These are phyloP conservation scores for Mycena belliarum DNA, from an alignment of 768 basidiomycete species.

Conservation along the genomic window DNA sequence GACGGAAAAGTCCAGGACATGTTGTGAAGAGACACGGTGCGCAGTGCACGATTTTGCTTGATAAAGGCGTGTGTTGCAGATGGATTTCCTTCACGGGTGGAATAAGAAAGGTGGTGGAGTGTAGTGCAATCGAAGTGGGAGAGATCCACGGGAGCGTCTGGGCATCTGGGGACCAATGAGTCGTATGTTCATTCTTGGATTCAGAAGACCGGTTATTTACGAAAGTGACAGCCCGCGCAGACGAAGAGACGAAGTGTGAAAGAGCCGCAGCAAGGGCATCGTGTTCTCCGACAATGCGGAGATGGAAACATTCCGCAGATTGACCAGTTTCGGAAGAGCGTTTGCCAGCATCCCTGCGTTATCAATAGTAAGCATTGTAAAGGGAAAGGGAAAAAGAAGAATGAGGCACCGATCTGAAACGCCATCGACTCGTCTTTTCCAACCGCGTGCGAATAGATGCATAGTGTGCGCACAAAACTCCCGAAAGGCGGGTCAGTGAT, in stretches of 20 bases:
- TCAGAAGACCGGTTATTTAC: slow-evolving; percentile 32
- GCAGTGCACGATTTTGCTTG: slow-evolving; percentile 54
- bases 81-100: slow-evolving; percentile 43
- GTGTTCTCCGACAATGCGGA: slow-evolving; percentile 58
- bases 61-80: slow-evolving; percentile 48
- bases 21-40: slow-evolving; percentile 56
- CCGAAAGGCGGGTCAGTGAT: slow-evolving; percentile 64
- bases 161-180: slow-evolving; percentile 34
- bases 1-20: slow-evolving; percentile 59
- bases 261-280: slow-evolving; percentile 48
- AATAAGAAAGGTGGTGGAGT: slow-evolving; percentile 60
- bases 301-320: slow-evolving; percentile 61
- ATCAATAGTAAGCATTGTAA: too few species aligned
- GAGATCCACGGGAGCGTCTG: slow-evolving; percentile 46
- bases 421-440: slow-evolving; percentile 52
- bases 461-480: slow-evolving; percentile 54
- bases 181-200: neutral
- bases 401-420: slow-evolving; percentile 60
- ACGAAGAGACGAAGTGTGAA: slow-evolving; percentile 53
- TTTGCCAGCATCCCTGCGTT: slow-evolving; percentile 65
- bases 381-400: neutral
- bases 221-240: slow-evolving; percentile 58
- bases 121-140: slow-evolving; percentile 52
- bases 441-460: slow-evolving; percentile 55
- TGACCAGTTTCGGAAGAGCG: slow-evolving; percentile 61